These are phyloP conservation scores for Ceraceosorus guamensis DNA, from an alignment of 1,284 basidiomycete species.

Conservation along the genomic window DNA sequence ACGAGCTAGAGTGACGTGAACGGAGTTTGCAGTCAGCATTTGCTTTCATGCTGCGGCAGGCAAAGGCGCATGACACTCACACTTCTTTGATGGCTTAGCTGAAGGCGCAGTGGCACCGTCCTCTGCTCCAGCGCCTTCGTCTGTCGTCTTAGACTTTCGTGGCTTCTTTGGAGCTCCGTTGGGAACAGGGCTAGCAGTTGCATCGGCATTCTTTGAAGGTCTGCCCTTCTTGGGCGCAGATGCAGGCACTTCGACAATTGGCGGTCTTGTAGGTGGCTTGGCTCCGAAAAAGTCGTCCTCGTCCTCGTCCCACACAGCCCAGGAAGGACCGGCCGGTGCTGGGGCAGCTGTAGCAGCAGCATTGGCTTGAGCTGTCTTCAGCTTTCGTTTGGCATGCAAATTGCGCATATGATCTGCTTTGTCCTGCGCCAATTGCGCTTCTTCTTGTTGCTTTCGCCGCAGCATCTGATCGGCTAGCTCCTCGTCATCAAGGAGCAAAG, in stretches of 20 bases:
- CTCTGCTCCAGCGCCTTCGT: background rate
- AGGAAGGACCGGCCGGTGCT: slow-evolving; percentile 12
- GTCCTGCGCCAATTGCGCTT: slow-evolving; percentile 39
- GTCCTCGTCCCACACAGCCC: slow-evolving; percentile 43
- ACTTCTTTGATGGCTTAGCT: too few species aligned
- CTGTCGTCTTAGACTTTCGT: background rate
- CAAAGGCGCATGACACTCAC: too few species aligned
- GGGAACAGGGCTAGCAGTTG: too few species aligned
- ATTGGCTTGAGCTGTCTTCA: slow-evolving; percentile 31
- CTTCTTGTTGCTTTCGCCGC: slow-evolving; percentile 46
- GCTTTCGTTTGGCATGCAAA: slow-evolving; percentile 36
- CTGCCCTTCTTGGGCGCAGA: background rate
- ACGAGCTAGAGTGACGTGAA: background rate
- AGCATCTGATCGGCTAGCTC: slow-evolving; percentile 52
- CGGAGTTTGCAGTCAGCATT: background rate
- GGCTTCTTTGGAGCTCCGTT: background rate
- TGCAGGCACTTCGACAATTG: background rate
- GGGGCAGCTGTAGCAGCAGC: slow-evolving; percentile 7
- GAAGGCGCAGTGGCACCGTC: background rate
- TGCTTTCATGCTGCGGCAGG: background rate
- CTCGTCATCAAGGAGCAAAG: slow-evolving; percentile 88
- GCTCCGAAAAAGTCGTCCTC: slow-evolving; percentile 44
- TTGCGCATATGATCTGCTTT: slow-evolving; percentile 45
- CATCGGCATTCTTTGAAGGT: too few species aligned
- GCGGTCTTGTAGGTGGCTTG: slow-evolving; percentile 4